Evolutionary conservation across 768 basidiomycete genomes (phyloP), one percentile per base, ranked within the genome.

Genomic region (Boletus reticuloceps): DNA sequence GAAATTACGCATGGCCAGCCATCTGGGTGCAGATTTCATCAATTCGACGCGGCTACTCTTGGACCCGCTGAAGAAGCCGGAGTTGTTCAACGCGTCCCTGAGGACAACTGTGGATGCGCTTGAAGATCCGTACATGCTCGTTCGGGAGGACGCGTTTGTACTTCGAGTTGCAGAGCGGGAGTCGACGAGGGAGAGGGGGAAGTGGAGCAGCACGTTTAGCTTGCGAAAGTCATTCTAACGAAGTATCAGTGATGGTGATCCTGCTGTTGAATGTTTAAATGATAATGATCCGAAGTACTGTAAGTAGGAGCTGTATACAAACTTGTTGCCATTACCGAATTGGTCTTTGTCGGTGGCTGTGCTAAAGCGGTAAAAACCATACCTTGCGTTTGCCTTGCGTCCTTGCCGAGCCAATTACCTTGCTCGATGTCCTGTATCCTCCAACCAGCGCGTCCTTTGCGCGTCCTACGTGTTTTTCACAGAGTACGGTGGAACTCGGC

Each of bases 401-500:
- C 20, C 14, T 32, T 12, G 7, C 34, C 34, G 11, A 42, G 36
- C 27, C 19, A 4, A 34, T n/a, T 16, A 13, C n/a, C 32, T 31
- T 17, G 19, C 17, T 31, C 17, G 19, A 72, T 72, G 67, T 57
- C 61, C 17, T 60, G 49, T 38, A 45, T 58, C 29, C 50, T 72
- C 47, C 64, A 47, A 41, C 51, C 53, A 14, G 54, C 58, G 54
- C 67, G 62, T 54, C 27, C 65, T 39, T 58, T 42, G 53, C 58
- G 60, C 37, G 40, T 49, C 25, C 50, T 58, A 47, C 60, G 67
- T 42, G 45, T 43, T 40, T 49, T 61, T 20, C 34, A 56, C 1
- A 34, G 50, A 17, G 37, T 44, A 37, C 69, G 71, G 20, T 66
- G 62, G 55, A 64, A 49, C 42, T 64, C 71, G 4, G 61, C 56